Base-by-base conservation (phyloP, 257 asterid genomes). In the Rubia yunnanensis region DNA sequence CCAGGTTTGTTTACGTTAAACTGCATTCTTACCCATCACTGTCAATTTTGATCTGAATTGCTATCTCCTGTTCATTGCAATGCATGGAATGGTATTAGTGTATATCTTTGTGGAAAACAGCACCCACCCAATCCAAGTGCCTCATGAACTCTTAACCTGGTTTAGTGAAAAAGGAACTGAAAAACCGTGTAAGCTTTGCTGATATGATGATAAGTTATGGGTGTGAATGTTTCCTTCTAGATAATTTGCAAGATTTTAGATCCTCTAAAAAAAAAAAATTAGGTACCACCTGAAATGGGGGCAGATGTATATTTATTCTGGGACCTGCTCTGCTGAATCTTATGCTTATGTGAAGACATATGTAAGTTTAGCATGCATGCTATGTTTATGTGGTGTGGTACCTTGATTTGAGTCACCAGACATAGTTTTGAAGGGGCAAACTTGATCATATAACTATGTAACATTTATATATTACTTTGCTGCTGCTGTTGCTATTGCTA, bases 1-100 rank as follows among this genome's bases (percentile, higher is more conserved):
- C 94, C 95, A 68, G 99, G 99, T 94, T 72, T 53, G 88, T 82
- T 24, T 74, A 23, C 54, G 44, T 46, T 22, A 17, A 30, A 5
- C 53, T 11, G 36, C 27, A 28, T 5, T 32, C 10, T 27, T 32
- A 22, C 18, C 32, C 11, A 2, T 14, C 38, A 63, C 67, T 34
- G n/a, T 26, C 44, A 10, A 5, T 17, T 64, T 24, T 26, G n/a
- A 6, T 63, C 46, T 4, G 32, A 17, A 58, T 60, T 11, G 18
- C 6, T 0, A 32, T 18, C 6, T 1, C 31, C 28, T 3, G 27
- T 34, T 32, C 36, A 35, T 9, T 60, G 46, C 46, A 60, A 34
- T 31, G 31, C 10, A 28, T 30, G 38, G 30, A 28, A 57, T 15
- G 2, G 23, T 28, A 28, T 9, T 57, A 15, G 39, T 14, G n/a